Evolutionary conservation across 2,329 filamentous ascomycete genomes (phyloP), one percentile per base, ranked within the genome.

Genomic region (Colletotrichum shisoi): DNA sequence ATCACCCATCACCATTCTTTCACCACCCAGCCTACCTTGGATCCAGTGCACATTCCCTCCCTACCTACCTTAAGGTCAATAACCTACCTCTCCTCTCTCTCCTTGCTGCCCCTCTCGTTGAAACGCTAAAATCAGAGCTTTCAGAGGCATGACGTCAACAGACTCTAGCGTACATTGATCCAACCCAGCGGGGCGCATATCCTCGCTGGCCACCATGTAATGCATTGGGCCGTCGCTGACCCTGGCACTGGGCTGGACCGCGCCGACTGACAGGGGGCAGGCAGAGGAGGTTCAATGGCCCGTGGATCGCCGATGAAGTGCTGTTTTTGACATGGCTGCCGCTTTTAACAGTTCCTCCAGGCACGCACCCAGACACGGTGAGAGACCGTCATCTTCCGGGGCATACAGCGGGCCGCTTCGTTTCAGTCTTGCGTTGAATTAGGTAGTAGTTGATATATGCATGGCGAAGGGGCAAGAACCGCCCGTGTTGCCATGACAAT

Each of bases 121-220:
- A 68, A 68, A 68, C 66, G 63, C 66, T 68, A 67, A 58, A 54
- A 57, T 31, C 66, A 69, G 60, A 69, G 68, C 68, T 69, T 68
- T 69, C 68, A 57, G 65, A 58, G 31, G 61, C 57, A 69, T 69
- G 68, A 69, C 68, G 68, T 69, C 68, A 69, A 61, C 40, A 13
- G 27, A 48, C 67, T 68, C 56, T 69, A 69, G 68, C 68, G 60
- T 44, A 60, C 45, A 57, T 67, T 39, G 40, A 57, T 68, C 45
- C 66, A 58, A 67, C 57, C 57, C 57, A 61, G 66, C 63, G 63
- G 62, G 57, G 52, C 66, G 52, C 66, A 57, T 24, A n/a, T 57
- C 49, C 34, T 52, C 66, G 53, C 63, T 57, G 49, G 61, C 60
- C 61, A 56, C 62, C 58, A 67, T 31, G 52, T 51, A 57, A 37